Percentiles rank a stretch among this genome's conserved stretches.
Evolutionary conservation across 352 stramenopile genomes (phyloP).

Genomic region (Phytophthora pini): DNA sequence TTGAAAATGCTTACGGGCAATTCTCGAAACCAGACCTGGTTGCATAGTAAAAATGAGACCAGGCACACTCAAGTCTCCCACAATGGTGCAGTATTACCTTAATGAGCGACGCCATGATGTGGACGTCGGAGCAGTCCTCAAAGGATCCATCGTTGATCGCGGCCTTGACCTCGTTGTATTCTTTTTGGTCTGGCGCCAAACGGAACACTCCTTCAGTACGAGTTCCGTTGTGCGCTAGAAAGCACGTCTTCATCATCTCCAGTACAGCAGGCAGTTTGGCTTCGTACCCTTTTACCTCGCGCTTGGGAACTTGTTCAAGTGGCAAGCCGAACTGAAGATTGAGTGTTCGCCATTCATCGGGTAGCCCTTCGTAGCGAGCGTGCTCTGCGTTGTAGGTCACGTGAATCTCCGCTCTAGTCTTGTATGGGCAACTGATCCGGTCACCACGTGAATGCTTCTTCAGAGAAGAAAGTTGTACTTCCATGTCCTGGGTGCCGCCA

Average conservation of each 20-base stretch:
- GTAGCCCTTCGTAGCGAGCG: conserved; percentile 79
- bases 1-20: conserved; percentile 77
- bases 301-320: conserved; percentile 66
- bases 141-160: conserved; percentile 77
- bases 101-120: conserved; percentile 86
- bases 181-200: conserved; percentile 68
- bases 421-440: conserved; percentile 73
- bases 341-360: conserved; percentile 60
- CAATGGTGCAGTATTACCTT: conserved; percentile 47
- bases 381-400: conserved; percentile 76
- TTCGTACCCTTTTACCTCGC: conserved; percentile 62
- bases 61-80: background rate
- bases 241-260: conserved; percentile 74
- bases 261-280: conserved; percentile 76
- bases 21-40: conserved; percentile 83
- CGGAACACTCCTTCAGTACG: conserved; percentile 79
- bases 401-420: conserved; percentile 69
- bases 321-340: conserved; percentile 84
- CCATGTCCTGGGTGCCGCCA: background rate
- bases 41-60: background rate
- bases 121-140: conserved; percentile 64
- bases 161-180: conserved; percentile 62
- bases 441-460: conserved; percentile 19
- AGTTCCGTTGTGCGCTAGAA: conserved; percentile 57
- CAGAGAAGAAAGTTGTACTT: background rate